Evolutionary conservation across 495 filamentous ascomycete species (phyloP).

Genomic region (Daldinia vernicosa): DNA sequence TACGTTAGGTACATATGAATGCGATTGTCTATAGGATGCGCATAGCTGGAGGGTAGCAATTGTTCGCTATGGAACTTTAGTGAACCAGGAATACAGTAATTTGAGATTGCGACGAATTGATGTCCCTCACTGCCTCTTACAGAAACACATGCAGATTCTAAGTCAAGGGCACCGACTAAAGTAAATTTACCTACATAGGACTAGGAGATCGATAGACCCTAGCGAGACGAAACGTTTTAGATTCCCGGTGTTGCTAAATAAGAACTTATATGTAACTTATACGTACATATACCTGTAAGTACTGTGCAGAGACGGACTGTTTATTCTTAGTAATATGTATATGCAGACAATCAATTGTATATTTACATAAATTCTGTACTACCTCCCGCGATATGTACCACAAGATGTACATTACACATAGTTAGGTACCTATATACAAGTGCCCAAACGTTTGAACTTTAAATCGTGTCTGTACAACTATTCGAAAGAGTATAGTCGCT

Average conservation of each 20-base stretch:
- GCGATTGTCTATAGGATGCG: conserved; percentile 3
- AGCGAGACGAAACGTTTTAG: conserved; percentile 39
- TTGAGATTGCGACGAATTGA: conserved; percentile 7
- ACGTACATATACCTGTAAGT: background rate
- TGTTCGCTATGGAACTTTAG: background rate
- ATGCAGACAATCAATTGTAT: too few species aligned
- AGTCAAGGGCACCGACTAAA: conserved; percentile 12
- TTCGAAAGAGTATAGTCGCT: background rate
- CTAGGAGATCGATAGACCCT: conserved; percentile 38
- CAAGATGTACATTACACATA: background rate
- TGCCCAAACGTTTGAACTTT: background rate
- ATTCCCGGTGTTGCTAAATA: conserved; percentile 34
- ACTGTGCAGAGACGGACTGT: conserved; percentile 22
- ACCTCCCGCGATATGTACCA: background rate
- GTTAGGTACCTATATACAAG: background rate
- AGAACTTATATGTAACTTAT: background rate
- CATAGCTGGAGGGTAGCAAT: conserved; percentile 12
- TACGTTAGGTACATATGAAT: background rate
- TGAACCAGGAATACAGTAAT: background rate
- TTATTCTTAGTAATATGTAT: background rate
- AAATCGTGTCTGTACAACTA: background rate
- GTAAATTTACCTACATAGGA: conserved; percentile 26
- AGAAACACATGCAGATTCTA: conserved; percentile 26
- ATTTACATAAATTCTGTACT: background rate
- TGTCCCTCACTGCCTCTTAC: conserved; percentile 23